phyloP scores from a whole-genome alignment of 2,329 filamentous ascomycete genomes.

The Xylariales sp. region DNA sequence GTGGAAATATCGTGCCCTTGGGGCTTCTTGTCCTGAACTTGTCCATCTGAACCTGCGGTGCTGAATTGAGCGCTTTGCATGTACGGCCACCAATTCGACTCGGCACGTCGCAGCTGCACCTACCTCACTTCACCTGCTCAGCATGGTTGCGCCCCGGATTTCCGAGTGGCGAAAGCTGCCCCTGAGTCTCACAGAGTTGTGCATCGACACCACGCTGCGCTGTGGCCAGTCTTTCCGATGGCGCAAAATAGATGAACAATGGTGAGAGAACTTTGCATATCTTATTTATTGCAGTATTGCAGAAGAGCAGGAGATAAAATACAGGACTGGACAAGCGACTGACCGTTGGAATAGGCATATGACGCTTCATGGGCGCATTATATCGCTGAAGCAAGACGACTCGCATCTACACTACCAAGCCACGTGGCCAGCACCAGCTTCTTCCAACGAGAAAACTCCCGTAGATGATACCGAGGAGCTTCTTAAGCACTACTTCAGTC shows the following conservation, averaged over 20 bases:
- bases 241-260: constrained; percentile 81
- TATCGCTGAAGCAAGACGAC: constrained; percentile 80
- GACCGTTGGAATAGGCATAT: constrained; percentile 57
- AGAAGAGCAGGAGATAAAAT: too few relatives aligned
- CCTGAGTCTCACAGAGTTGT: constrained; percentile 77
- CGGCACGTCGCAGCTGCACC: too few relatives aligned
- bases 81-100: too few relatives aligned
- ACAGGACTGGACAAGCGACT: too few relatives aligned
- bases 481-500: constrained; percentile 80
- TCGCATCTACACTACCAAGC: constrained; percentile 76
- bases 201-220: constrained; percentile 87
- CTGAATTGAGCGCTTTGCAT: too few relatives aligned
- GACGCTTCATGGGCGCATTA: constrained; percentile 76
- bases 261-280: too few relatives aligned
- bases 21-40: too few relatives aligned
- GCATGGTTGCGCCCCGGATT: constrained; percentile 40
- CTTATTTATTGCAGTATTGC: background rate
- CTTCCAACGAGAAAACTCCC: constrained; percentile 17
- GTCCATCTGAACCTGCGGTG: too few relatives aligned
- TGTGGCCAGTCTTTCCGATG: constrained; percentile 98
- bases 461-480: constrained; percentile 69
- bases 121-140: background rate
- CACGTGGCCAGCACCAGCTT: constrained; percentile 40
- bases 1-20: too few relatives aligned
- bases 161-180: constrained; percentile 86